Percentiles rank a stretch among this genome's conserved stretches.
These are phyloP conservation scores for Candida nemodendra DNA, from an alignment of 805 yeast genomes.

Conservation along the genomic window DNA sequence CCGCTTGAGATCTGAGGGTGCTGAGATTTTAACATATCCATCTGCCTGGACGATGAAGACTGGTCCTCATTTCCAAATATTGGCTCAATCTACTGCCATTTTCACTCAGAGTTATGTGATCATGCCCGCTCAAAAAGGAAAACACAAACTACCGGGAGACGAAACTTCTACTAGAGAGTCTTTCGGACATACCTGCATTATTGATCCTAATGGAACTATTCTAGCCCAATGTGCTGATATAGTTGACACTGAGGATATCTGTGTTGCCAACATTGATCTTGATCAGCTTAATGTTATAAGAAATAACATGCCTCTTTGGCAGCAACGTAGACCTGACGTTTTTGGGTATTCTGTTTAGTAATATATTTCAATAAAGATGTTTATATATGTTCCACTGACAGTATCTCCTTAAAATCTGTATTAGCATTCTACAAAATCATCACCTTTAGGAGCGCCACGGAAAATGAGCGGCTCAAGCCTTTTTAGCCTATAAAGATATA, in stretches of 20 bases:
- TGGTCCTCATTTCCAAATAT: conserved; percentile 87
- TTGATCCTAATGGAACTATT: conserved; percentile 91
- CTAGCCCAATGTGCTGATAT: conserved; percentile 56
- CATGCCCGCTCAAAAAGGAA: conserved; percentile 87
- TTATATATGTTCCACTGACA: background rate
- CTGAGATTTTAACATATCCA: conserved; percentile 77
- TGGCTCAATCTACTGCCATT: conserved; percentile 82
- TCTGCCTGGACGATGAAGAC: conserved; percentile 92
- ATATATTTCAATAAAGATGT: background rate
- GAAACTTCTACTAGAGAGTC: conserved; percentile 55
- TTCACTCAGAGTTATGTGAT: conserved; percentile 85
- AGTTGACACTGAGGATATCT: conserved; percentile 38
- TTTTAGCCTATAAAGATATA: too few relatives aligned
- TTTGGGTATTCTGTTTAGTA: conserved; percentile 42
- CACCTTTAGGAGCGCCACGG: too few relatives aligned
- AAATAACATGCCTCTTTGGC: conserved; percentile 71
- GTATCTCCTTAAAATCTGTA: too few relatives aligned
- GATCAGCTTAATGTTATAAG: conserved; percentile 51
- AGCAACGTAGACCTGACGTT: conserved; percentile 66
- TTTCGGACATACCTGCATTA: conserved; percentile 81
- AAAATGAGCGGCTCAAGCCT: too few relatives aligned
- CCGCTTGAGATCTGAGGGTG: conserved; percentile 63
- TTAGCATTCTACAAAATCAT: too few relatives aligned
- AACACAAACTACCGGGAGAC: conserved; percentile 55
- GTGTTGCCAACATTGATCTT: conserved; percentile 67